Evolutionary conservation across 306 rosid species (phyloP).

Genomic region (Herpetospermum pedunculosum): DNA sequence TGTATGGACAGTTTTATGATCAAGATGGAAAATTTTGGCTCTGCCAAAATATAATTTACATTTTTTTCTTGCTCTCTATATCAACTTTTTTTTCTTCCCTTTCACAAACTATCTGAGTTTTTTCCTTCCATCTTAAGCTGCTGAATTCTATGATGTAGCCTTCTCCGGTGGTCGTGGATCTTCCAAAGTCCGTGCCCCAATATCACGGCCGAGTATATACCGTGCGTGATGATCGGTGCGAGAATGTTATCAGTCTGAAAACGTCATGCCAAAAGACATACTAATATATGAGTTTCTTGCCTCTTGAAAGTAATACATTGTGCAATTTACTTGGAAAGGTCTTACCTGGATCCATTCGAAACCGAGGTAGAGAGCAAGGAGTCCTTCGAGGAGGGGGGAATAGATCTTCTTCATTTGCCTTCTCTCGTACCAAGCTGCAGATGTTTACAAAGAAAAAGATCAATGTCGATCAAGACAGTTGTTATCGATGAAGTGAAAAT

Average conservation of each 20-base stretch:
- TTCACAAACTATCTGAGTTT: slow-evolving; percentile 22
- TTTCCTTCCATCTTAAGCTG: slow-evolving; percentile 49
- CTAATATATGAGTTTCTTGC: slow-evolving; percentile 10
- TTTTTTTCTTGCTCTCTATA: neutral
- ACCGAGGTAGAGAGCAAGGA: slow-evolving; percentile 88
- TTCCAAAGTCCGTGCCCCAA: slow-evolving; percentile 97
- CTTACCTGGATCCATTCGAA: slow-evolving; percentile 91
- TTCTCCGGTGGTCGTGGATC: slow-evolving; percentile 72
- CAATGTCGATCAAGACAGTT: neutral
- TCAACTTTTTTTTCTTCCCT: neutral
- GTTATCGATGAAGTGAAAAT: neutral
- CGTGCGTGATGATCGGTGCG: slow-evolving; percentile 87
- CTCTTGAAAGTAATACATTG: neutral
- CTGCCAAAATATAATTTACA: neutral
- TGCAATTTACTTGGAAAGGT: neutral
- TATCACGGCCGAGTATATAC: slow-evolving; percentile 82
- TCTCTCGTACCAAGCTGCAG: slow-evolving; percentile 88
- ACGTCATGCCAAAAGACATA: neutral
- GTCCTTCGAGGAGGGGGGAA: slow-evolving; percentile 92
- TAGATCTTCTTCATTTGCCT: slow-evolving; percentile 88
- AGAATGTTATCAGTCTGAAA: slow-evolving; percentile 76
- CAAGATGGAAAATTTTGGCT: slow-evolving; percentile 1
- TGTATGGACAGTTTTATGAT: neutral
- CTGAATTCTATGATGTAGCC: slow-evolving; percentile 66
- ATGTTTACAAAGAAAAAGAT: neutral